These are phyloP conservation scores for Ramaria sp. DNA, from an alignment of 768 basidiomycete species.

Conservation along the genomic window DNA sequence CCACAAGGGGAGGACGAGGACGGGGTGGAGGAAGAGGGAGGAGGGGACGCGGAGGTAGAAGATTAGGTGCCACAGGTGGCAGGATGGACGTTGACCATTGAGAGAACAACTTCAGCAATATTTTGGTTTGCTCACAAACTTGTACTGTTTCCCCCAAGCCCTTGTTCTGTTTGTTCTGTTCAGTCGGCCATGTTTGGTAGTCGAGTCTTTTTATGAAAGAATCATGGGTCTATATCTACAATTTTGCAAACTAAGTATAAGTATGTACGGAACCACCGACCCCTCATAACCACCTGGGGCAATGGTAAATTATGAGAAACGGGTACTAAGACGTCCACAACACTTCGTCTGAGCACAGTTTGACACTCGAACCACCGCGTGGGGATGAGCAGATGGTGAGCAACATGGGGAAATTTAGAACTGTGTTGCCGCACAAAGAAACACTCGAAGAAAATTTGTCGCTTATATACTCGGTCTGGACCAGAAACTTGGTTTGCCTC, in stretches of 20 bases:
- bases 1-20: background rate
- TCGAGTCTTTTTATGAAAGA: too few relatives aligned
- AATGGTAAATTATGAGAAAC: background rate
- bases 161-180: too few relatives aligned
- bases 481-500: background rate
- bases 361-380: conserved; percentile 9
- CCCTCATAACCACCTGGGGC: background rate
- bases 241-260: background rate
- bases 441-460: background rate
- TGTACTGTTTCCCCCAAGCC: background rate
- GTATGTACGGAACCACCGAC: conserved; percentile 7
- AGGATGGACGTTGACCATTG: conserved; percentile 4
- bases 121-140: background rate
- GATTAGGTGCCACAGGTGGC: background rate
- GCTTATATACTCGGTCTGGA: background rate
- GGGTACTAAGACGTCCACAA: conserved; percentile 6
- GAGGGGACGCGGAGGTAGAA: background rate
- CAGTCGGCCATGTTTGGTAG: too few relatives aligned
- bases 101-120: background rate
- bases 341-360: conserved; percentile 4
- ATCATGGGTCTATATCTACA: background rate
- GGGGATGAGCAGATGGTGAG: background rate
- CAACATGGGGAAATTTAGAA: conserved; percentile 7
- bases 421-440: conserved; percentile 6
- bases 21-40: background rate